These are phyloP conservation scores for Diplodia intermedia DNA, from an alignment of 2,329 filamentous ascomycete genomes.

Conservation along the genomic window DNA sequence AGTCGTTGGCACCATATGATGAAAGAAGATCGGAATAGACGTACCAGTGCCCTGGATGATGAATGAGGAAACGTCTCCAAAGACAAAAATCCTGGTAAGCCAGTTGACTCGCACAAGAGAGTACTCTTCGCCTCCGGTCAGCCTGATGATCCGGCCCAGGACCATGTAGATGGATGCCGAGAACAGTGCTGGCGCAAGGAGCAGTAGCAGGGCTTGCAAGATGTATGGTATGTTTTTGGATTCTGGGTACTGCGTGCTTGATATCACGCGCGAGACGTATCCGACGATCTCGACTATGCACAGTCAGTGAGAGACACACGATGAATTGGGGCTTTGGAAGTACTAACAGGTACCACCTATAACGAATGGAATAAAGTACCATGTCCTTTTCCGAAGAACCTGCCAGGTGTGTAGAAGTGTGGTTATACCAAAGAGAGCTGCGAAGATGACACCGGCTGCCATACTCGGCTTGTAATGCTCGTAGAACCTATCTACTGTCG, in stretches of 20 bases:
- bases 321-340: not conserved
- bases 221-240: constrained; percentile 50
- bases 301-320: not conserved
- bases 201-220: constrained; percentile 53
- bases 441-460: constrained; percentile 41
- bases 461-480: constrained; percentile 41
- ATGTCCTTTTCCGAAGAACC: constrained; percentile 51
- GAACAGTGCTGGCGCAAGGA: constrained; percentile 56
- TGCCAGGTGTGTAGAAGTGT: constrained; percentile 50
- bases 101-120: constrained; percentile 46
- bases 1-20: not conserved
- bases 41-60: constrained; percentile 44
- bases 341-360: constrained; percentile 58
- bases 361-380: constrained; percentile 60
- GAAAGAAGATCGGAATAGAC: not conserved
- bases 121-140: constrained; percentile 44
- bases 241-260: constrained; percentile 39
- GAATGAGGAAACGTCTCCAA: constrained; percentile 52
- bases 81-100: constrained; percentile 53
- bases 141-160: constrained; percentile 50
- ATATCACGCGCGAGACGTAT: constrained; percentile 54
- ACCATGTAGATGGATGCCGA: constrained; percentile 57
- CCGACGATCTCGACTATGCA: constrained; percentile 58
- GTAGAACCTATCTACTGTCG: not conserved
- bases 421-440: constrained; percentile 39